Evolutionary conservation across 495 filamentous ascomycete species (phyloP).

Genomic region (Neohortaea acidophila): DNA sequence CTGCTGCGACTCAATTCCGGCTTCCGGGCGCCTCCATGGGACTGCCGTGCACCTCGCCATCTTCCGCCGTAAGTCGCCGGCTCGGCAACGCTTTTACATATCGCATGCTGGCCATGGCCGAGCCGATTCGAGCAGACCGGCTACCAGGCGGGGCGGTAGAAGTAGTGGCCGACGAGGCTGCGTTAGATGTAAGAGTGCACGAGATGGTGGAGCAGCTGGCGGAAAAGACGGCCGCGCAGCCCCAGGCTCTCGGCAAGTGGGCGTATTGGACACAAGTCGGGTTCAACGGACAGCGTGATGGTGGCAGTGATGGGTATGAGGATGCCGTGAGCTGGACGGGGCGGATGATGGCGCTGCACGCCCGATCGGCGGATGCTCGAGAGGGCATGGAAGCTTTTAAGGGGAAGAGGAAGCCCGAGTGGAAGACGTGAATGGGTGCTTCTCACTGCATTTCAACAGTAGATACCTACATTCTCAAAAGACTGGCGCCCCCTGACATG

Average conservation of each 20-base stretch:
- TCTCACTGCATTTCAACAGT: too few relatives aligned
- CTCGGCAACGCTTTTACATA: constrained; percentile 3
- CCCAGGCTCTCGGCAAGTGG: constrained; percentile 9
- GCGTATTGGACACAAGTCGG: constrained; percentile 11
- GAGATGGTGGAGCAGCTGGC: constrained; percentile 2
- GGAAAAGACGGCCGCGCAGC: constrained; percentile 2
- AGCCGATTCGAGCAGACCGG: constrained; percentile 7
- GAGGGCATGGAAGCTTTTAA: constrained; percentile 6
- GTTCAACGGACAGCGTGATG: background rate
- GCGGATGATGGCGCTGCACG: constrained; percentile 10
- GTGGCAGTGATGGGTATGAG: constrained; percentile 10
- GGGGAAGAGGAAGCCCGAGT: constrained; percentile 7
- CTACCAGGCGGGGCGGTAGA: constrained; percentile 7
- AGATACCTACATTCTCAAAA: too few relatives aligned
- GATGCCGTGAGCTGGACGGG: constrained; percentile 9
- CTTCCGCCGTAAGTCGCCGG: constrained; percentile 5
- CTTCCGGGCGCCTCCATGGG: constrained; percentile 7
- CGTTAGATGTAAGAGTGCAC: constrained; percentile 1
- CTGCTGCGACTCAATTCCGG: constrained; percentile 3
- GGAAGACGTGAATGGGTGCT: too few relatives aligned
- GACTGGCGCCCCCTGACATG: too few relatives aligned
- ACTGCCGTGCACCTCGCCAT: constrained; percentile 8
- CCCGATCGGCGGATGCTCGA: constrained; percentile 3
- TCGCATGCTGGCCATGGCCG: constrained; percentile 9
- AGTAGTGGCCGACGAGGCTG: constrained; percentile 1